Conservation (phyloP, 495 filamentous ascomycete species). For the Letharia columbiana region DNA sequence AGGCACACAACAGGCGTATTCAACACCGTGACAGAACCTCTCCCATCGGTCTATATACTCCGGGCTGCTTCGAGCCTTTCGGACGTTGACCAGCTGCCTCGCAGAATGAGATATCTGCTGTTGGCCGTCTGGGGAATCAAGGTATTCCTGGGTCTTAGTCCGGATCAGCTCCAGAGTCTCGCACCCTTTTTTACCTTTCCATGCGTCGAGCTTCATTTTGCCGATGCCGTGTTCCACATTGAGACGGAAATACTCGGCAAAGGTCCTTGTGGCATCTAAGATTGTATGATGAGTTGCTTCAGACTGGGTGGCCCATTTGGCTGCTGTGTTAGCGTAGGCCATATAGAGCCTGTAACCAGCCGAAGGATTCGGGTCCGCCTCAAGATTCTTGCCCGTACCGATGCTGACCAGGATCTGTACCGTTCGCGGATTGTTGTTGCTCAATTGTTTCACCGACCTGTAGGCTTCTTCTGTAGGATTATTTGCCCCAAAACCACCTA, state of each 20-base stretch:
- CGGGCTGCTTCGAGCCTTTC: not conserved
- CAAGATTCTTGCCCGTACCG: constrained; percentile 25
- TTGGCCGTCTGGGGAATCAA: not conserved
- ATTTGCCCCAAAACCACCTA: constrained; percentile 25
- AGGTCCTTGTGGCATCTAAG: not conserved
- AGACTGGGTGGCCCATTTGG: constrained; percentile 16
- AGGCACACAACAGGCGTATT: constrained; percentile 8
- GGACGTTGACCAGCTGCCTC: not conserved
- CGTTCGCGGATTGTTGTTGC: constrained; percentile 7
- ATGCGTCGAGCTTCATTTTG: constrained; percentile 21
- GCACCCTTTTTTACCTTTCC: constrained; percentile 10
- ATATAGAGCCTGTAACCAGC: not conserved
- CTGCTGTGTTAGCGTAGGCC: constrained; percentile 8
- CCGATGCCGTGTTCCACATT: constrained; percentile 19
- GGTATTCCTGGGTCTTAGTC: constrained; percentile 11
- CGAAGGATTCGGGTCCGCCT: not conserved
- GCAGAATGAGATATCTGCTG: not conserved
- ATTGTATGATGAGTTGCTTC: constrained; percentile 12
- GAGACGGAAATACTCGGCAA: constrained; percentile 14
- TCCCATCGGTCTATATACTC: constrained; percentile 2
- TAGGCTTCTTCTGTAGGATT: constrained; percentile 27
- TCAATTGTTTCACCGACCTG: constrained; percentile 17
- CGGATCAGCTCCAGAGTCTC: constrained; percentile 8
- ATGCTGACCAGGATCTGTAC: constrained; percentile 25
- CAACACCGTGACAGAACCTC: constrained; percentile 13